A percentile compares a stretch with the other conserved stretches of the same genome.
These are phyloP conservation scores for Calocera cornea DNA, from an alignment of 768 basidiomycete species.

Conservation along the genomic window DNA sequence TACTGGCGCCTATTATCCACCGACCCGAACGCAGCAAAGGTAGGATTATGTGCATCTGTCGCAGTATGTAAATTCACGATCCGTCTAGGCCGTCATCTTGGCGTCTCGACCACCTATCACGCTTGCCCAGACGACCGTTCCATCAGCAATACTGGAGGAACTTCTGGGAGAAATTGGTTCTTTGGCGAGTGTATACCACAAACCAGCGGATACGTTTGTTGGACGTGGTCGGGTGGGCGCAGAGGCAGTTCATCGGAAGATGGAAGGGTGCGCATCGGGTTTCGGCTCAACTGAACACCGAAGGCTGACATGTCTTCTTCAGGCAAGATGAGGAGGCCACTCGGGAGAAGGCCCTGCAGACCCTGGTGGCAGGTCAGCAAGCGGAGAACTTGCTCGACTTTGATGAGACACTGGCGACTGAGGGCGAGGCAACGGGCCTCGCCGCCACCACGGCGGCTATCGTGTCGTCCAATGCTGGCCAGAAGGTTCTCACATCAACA, in stretches of 20 bases:
- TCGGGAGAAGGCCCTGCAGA: slow-evolving; percentile 73
- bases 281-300: no score
- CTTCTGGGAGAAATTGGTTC: slow-evolving; percentile 78
- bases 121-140: slow-evolving; percentile 79
- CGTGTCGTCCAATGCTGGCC: background rate
- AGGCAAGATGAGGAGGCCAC: slow-evolving; percentile 57
- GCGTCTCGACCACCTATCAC: slow-evolving; percentile 87
- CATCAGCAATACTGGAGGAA: slow-evolving; percentile 78
- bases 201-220: slow-evolving; percentile 89
- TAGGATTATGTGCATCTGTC: slow-evolving; percentile 18
- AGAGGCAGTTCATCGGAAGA: slow-evolving; percentile 57
- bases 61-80: background rate
- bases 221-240: slow-evolving; percentile 81
- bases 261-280: slow-evolving; percentile 47
- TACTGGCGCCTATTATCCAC: slow-evolving; percentile 94
- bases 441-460: slow-evolving; percentile 6
- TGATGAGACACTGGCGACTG: slow-evolving; percentile 51
- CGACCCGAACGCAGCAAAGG: slow-evolving; percentile 92
- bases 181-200: slow-evolving; percentile 92
- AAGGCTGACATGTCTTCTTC: slow-evolving; percentile 22
- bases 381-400: slow-evolving; percentile 93
- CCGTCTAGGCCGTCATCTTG: slow-evolving; percentile 61
- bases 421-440: slow-evolving; percentile 33
- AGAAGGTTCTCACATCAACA: slow-evolving; percentile 57
- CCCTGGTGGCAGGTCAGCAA: slow-evolving; percentile 80